phyloP scores from a whole-genome alignment of 306 rosid genomes.

The Dicorynia guianensis region DNA sequence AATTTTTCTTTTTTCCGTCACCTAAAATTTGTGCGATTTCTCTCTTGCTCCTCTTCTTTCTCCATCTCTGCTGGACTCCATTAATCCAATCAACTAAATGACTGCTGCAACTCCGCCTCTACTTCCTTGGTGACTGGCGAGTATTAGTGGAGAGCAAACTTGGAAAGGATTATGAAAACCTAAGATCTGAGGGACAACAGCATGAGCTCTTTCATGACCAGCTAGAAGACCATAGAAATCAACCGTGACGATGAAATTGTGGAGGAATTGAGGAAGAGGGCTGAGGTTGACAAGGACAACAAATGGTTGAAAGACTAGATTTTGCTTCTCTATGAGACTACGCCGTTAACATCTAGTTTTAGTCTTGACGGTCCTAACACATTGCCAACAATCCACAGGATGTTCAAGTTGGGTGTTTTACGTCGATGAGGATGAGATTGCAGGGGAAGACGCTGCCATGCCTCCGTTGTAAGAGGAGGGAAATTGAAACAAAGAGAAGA shows the following conservation, averaged over 20 bases:
- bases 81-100: too few species aligned
- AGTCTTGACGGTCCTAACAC: conserved; percentile 70
- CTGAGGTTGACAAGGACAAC: conserved; percentile 58
- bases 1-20: too few species aligned
- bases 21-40: too few species aligned
- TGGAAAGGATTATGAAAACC: conserved; percentile 77
- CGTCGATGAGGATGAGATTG: conserved; percentile 52
- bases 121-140: conserved; percentile 70
- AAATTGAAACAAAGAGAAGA: too few species aligned
- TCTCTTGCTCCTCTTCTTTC: too few species aligned
- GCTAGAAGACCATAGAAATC: conserved; percentile 75
- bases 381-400: conserved; percentile 58
- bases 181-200: conserved; percentile 64
- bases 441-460: conserved; percentile 58
- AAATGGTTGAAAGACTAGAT: conserved; percentile 61
- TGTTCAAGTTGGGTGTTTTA: conserved; percentile 66
- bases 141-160: conserved; percentile 68
- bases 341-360: conserved; percentile 61
- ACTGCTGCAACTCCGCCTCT: too few species aligned
- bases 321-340: conserved; percentile 59
- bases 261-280: conserved; percentile 73
- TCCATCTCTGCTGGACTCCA: too few species aligned
- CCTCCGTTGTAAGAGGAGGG: conserved; percentile 60
- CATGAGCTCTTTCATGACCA: conserved; percentile 66
- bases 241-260: conserved; percentile 70